phyloP scores from a whole-genome alignment of 306 rosid genomes.

The Cucumis hystrix region DNA sequence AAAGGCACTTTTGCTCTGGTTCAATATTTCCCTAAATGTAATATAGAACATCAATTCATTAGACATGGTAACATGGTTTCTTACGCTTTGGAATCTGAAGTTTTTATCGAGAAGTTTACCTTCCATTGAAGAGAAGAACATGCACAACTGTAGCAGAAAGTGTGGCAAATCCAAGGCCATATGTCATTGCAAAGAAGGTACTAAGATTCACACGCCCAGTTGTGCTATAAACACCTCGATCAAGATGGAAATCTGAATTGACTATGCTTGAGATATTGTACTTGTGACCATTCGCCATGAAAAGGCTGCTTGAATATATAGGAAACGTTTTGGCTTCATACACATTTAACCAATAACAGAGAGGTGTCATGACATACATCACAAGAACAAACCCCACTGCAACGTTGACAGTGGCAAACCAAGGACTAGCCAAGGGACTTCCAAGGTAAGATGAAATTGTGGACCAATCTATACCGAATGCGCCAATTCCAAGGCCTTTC shows the following conservation, averaged over 20 bases:
- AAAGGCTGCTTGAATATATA: conserved; percentile 43
- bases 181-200: conserved; percentile 66
- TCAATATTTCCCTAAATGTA: conserved; percentile 38
- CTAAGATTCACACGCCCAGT: conserved; percentile 53
- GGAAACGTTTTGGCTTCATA: conserved; percentile 61
- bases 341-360: conserved; percentile 29
- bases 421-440: conserved; percentile 73
- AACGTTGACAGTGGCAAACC: conserved; percentile 63
- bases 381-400: conserved; percentile 40
- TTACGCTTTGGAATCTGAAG: not conserved
- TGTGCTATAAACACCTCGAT: conserved; percentile 27
- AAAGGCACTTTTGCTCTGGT: conserved; percentile 40
- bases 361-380: conserved; percentile 68
- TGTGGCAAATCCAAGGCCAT: conserved; percentile 68
- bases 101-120: conserved; percentile 20
- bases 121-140: conserved; percentile 59
- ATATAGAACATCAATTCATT: not conserved
- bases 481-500: conserved; percentile 59
- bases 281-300: conserved; percentile 37
- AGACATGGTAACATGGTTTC: too few relatives aligned
- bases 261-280: conserved; percentile 47
- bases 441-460: conserved; percentile 58
- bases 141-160: conserved; percentile 66
- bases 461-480: conserved; percentile 62
- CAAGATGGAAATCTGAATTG: conserved; percentile 51